Evolutionary conservation across 306 rosid species (phyloP), one percentile per base, ranked within the genome.

Genomic region (Citrullus amarus): DNA sequence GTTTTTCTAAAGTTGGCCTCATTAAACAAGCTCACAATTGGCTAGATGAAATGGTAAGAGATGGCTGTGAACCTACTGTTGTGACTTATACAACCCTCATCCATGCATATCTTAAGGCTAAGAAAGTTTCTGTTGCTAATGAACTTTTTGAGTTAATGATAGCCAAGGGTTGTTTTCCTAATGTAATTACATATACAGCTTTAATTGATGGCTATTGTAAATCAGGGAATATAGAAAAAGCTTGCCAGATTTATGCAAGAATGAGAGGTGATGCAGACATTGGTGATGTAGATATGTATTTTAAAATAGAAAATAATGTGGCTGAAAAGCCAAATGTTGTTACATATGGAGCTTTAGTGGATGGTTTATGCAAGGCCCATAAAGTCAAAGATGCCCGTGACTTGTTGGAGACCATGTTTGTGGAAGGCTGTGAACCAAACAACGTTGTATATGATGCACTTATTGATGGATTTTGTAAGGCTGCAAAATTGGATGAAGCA

Each of bases 321-420:
- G 63, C 75, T 20, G 81, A 84, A 61, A 80, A 78, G 80, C 96
- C 96, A 82, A 90, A 90, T 83, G 88, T 91, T 68, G 78, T 85
- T 78, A 92, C 96, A 13, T 87, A 86, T 81, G 97, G 96, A 81
- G 97, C 97, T 78, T 82, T 92, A 86, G 90, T 92, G 82, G 96
- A 92, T 90, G 97, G 96, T 84, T 88, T 92, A 81, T 92, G 97
- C 84, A 92, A 90, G 88, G 92, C 96, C 44, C 84, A 88, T 84
- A 88, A 84, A 83, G 88, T 90, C 57, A 88, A 86, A 85, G 89
- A 88, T 80, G 97, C 97, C 66, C 62, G 78, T 53, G 88, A 87
- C 63, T 77, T 92, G 39, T 83, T 92, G 79, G 87, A 90, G 84
- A 79, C 89, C 76, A 92, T 92, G 97, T 85, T 56, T 8, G 77